These are phyloP conservation scores for Somion occarium DNA, from an alignment of 1,284 basidiomycete species.

Conservation along the genomic window DNA sequence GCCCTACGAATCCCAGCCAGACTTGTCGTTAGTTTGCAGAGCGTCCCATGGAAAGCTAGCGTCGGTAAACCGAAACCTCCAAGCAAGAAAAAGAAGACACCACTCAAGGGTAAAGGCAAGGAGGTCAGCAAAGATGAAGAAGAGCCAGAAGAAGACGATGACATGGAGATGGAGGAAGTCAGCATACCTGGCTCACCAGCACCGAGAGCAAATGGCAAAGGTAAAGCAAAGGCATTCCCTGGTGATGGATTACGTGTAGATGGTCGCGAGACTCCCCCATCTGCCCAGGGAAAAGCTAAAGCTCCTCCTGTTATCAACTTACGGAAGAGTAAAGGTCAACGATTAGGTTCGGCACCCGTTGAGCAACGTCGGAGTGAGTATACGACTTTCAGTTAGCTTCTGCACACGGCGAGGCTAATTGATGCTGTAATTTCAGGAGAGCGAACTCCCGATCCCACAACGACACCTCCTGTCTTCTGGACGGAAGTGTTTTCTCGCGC, in stretches of 20 bases:
- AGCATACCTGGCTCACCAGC: conserved; percentile 23
- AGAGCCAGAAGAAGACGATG: conserved; percentile 29
- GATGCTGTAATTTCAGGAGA: conserved; percentile 15
- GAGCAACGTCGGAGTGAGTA: conserved; percentile 1
- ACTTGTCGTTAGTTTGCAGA: conserved; percentile 87
- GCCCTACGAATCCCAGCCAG: conserved; percentile 85
- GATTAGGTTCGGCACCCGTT: conserved; percentile 20
- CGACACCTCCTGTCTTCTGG: conserved; percentile 92
- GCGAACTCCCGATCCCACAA: conserved; percentile 43
- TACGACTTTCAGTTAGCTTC: neutral
- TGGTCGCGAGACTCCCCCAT: conserved; percentile 29
- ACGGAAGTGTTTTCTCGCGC: conserved; percentile 94
- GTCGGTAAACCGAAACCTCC: conserved; percentile 49
- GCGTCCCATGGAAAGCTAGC: conserved; percentile 78
- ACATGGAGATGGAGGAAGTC: conserved; percentile 37
- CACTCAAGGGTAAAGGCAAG: conserved; percentile 32
- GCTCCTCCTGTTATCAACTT: conserved; percentile 49
- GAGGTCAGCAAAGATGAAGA: conserved; percentile 20
- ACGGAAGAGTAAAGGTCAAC: conserved; percentile 44
- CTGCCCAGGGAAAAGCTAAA: conserved; percentile 45
- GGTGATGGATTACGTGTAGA: conserved; percentile 30
- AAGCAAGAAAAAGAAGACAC: conserved; percentile 33
- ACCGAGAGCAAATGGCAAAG: conserved; percentile 6
- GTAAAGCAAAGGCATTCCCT: conserved; percentile 29
- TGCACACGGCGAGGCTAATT: neutral